Conservation (phyloP, 306 rosid genomes). For the Ammopiptanthus mongolicus region DNA sequence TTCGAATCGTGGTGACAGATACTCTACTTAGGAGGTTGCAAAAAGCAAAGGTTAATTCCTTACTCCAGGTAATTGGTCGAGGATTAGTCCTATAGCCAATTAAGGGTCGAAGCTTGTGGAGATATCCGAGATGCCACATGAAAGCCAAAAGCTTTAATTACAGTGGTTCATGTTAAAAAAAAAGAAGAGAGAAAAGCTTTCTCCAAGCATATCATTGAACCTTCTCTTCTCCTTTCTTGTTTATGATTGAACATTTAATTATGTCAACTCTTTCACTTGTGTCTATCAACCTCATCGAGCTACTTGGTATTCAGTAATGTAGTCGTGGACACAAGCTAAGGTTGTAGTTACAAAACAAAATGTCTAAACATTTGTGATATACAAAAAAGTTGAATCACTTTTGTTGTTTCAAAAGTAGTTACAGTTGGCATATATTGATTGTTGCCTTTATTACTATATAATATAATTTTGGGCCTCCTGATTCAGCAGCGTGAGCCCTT, state of each 20-base stretch:
- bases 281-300: conserved; percentile 6
- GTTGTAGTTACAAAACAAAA: conserved; percentile 37
- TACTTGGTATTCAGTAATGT: not conserved
- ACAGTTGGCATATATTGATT: conserved; percentile 14
- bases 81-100: too few species aligned
- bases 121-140: too few species aligned
- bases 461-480: not conserved
- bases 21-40: too few species aligned
- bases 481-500: conserved; percentile 65
- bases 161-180: too few species aligned
- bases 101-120: too few species aligned
- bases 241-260: conserved; percentile 17
- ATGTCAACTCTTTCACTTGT: conserved; percentile 33
- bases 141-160: too few species aligned
- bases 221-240: not conserved
- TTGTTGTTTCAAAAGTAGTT: conserved; percentile 20
- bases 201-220: not conserved
- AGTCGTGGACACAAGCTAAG: conserved; percentile 36
- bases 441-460: conserved; percentile 18
- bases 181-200: not conserved
- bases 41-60: too few species aligned
- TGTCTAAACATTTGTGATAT: conserved; percentile 11
- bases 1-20: too few species aligned
- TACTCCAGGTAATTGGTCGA: too few species aligned
- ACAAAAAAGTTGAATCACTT: conserved; percentile 26